Evolutionary conservation across 2,329 filamentous ascomycete species (phyloP).

Genomic region (Phyllachora maydis): DNA sequence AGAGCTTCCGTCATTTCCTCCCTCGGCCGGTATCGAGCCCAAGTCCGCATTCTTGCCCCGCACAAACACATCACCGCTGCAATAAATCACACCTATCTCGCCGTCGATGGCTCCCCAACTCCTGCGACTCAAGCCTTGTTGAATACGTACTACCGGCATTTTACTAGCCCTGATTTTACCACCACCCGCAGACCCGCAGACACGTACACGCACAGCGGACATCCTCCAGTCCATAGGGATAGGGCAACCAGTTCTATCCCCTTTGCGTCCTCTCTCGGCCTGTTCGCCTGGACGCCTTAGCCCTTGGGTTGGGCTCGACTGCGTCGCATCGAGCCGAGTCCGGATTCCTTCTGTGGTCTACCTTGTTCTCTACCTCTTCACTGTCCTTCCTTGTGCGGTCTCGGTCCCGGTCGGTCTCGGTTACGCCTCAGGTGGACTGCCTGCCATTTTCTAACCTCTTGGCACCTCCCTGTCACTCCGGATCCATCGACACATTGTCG

Average conservation of each 20-base stretch:
- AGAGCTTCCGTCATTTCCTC: slow-evolving; percentile 14
- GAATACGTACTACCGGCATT: slow-evolving; percentile 27
- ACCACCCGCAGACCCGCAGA: slow-evolving; percentile 17
- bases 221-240: slow-evolving; percentile 9
- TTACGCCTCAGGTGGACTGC: too few relatives aligned
- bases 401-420: slow-evolving; percentile 1
- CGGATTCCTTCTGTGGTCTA: slow-evolving; percentile 12
- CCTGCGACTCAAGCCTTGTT: slow-evolving; percentile 24
- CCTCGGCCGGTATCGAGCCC: slow-evolving; percentile 19
- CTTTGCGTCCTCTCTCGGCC: too few relatives aligned
- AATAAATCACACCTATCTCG: slow-evolving; percentile 47
- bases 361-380: slow-evolving; percentile 8
- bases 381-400: slow-evolving; percentile 3
- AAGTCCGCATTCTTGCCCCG: slow-evolving; percentile 21
- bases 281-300: too few relatives aligned
- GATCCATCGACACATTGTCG: slow-evolving; percentile 12
- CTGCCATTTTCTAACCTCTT: slow-evolving; percentile 2
- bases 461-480: slow-evolving; percentile 2
- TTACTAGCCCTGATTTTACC: slow-evolving; percentile 17
- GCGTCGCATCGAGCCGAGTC: slow-evolving; percentile 18
- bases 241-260: slow-evolving; percentile 15
- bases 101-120: slow-evolving; percentile 29
- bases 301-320: slow-evolving; percentile 32
- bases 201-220: slow-evolving; percentile 5
- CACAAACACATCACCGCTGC: slow-evolving; percentile 29